Conservation (phyloP, 2,329 filamentous ascomycete species). For the Mycosphaerella sp. region DNA sequence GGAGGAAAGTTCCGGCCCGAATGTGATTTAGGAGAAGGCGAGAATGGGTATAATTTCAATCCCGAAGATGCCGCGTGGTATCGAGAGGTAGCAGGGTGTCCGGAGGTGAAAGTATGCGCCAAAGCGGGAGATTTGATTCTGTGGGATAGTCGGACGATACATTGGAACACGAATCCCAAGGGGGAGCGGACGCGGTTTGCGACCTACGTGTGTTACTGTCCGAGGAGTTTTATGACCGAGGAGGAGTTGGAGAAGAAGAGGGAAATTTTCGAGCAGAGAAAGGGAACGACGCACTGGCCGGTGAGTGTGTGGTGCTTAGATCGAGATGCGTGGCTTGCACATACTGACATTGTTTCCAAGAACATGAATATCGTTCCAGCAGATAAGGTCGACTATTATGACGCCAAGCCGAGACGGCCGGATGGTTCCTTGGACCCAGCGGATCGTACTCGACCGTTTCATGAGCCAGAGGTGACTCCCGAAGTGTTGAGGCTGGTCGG, state of each 20-base stretch:
- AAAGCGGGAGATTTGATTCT: constrained; percentile 26
- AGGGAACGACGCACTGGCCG: constrained; percentile 25
- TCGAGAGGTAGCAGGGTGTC: constrained; percentile 16
- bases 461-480: constrained; percentile 18
- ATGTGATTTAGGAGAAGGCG: constrained; percentile 20
- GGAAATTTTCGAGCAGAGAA: constrained; percentile 18
- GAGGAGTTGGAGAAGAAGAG: constrained; percentile 16
- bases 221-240: constrained; percentile 13
- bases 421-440: constrained; percentile 17
- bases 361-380: constrained; percentile 24
- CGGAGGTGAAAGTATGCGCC: constrained; percentile 22
- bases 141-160: constrained; percentile 39
- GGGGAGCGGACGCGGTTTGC: constrained; percentile 18
- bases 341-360: constrained; percentile 1
- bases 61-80: constrained; percentile 30
- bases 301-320: not conserved
- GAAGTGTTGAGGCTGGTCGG: constrained; percentile 17
- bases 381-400: constrained; percentile 12
- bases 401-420: constrained; percentile 18
- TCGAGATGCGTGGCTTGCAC: not conserved
- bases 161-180: constrained; percentile 34
- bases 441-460: constrained; percentile 12
- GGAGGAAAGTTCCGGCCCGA: constrained; percentile 13
- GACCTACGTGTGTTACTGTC: constrained; percentile 23
- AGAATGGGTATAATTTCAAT: constrained; percentile 32